A percentile compares a stretch with the other conserved stretches of the same genome.
These are phyloP conservation scores for Backusella australiensis DNA, from an alignment of 192 early-diverging fungal species.

Conservation along the genomic window DNA sequence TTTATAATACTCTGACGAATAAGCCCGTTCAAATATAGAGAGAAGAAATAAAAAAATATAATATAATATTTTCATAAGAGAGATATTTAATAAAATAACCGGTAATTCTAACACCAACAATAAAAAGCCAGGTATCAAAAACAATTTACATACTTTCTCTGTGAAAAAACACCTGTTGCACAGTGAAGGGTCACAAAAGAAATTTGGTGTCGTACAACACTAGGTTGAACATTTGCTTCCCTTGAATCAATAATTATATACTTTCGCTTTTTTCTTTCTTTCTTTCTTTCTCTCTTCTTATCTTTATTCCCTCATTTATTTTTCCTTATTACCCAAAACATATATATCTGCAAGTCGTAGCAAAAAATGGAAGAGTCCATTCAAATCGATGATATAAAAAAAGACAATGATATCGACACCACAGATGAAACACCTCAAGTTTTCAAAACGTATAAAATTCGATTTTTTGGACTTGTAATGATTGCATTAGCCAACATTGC, in stretches of 20 bases:
- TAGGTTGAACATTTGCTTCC: neutral
- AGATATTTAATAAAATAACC: neutral
- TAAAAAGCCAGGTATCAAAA: neutral
- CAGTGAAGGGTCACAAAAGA: neutral
- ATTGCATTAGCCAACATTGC: constrained; percentile 42
- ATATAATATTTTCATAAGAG: neutral
- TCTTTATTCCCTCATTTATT: neutral
- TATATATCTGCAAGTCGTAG: neutral
- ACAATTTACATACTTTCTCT: neutral
- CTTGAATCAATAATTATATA: neutral
- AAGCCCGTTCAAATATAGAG: neutral
- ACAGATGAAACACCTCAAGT: neutral
- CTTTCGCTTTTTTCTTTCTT: neutral
- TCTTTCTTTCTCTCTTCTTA: neutral
- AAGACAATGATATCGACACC: neutral
- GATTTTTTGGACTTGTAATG: constrained; percentile 45
- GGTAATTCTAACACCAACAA: neutral
- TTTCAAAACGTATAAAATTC: constrained; percentile 36
- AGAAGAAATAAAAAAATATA: neutral
- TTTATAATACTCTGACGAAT: neutral
- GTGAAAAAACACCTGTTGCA: neutral
- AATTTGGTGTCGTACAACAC: neutral
- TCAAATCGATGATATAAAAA: neutral
- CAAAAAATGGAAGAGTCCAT: neutral
- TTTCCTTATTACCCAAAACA: neutral